These are phyloP conservation scores for Epichloe bromicola DNA, from an alignment of 2,329 filamentous ascomycete species.

Conservation along the genomic window DNA sequence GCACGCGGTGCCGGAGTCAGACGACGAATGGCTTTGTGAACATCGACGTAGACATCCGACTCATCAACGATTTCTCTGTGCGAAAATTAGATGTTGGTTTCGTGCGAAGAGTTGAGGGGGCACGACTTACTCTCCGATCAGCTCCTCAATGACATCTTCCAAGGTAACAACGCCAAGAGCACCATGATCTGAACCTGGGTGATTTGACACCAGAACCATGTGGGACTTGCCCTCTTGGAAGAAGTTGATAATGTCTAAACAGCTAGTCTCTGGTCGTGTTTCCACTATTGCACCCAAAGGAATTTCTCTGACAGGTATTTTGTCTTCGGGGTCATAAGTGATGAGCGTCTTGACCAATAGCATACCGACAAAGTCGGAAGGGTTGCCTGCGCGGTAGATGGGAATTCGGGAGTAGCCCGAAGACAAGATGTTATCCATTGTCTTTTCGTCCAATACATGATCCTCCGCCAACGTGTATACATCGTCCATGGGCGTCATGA, in stretches of 20 bases:
- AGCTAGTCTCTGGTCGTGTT: conserved; percentile 89
- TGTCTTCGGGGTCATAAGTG: conserved; percentile 93
- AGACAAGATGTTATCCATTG: conserved; percentile 86
- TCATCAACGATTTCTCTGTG: conserved; percentile 92
- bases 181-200: conserved; percentile 78
- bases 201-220: conserved; percentile 91
- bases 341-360: conserved; percentile 96
- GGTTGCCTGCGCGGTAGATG: conserved; percentile 75
- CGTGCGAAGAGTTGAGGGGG: not conserved
- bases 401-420: conserved; percentile 94
- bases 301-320: conserved; percentile 76
- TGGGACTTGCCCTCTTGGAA: conserved; percentile 99
- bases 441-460: conserved; percentile 80
- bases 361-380: conserved; percentile 90
- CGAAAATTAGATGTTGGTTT: conserved; percentile 9
- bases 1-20: conserved; percentile 73
- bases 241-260: conserved; percentile 96
- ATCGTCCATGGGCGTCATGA: conserved; percentile 98
- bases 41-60: conserved; percentile 94
- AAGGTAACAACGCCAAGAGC: conserved; percentile 88
- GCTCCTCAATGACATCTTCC: conserved; percentile 95
- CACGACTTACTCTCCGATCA: conserved; percentile 79
- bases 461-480: conserved; percentile 96
- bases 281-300: conserved; percentile 88
- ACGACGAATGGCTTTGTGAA: conserved; percentile 93